Conservation (phyloP, 805 yeast species). For the Candida montana region DNA sequence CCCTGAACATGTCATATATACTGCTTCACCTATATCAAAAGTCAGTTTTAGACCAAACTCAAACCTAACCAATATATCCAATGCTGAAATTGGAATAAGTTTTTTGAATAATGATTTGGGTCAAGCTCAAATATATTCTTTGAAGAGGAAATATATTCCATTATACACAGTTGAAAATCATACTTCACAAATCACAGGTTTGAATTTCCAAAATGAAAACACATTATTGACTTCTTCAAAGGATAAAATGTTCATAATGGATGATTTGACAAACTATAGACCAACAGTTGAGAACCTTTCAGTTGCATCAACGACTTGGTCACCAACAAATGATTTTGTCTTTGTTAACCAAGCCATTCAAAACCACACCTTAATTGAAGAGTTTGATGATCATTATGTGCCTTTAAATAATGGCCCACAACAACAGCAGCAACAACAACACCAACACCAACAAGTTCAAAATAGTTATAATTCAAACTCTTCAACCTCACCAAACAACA, state of each 20-base stretch:
- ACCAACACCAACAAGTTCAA: neutral
- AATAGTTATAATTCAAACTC: conserved; percentile 4
- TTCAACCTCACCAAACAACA: conserved; percentile 6
- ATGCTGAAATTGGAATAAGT: conserved; percentile 68
- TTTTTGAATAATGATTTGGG: conserved; percentile 60
- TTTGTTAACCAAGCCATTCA: conserved; percentile 42
- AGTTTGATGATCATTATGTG: neutral
- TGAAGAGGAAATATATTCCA: conserved; percentile 71
- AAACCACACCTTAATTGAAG: conserved; percentile 35
- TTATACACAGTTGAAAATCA: conserved; percentile 46
- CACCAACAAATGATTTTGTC: conserved; percentile 42
- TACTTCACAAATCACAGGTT: conserved; percentile 46
- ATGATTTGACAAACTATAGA: conserved; percentile 40
- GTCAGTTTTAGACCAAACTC: conserved; percentile 58
- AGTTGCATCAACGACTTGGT: conserved; percentile 54
- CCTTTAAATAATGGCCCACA: neutral
- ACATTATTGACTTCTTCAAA: conserved; percentile 45
- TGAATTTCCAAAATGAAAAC: conserved; percentile 46
- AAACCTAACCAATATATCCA: conserved; percentile 34
- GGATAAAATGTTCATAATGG: conserved; percentile 44
- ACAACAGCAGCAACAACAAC: neutral
- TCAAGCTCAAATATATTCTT: conserved; percentile 61
- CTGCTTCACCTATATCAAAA: conserved; percentile 75
- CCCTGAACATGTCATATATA: conserved; percentile 68
- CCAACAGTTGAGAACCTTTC: conserved; percentile 46